Conservation (phyloP, 129 eudicot species). For the Logfia minima region DNA sequence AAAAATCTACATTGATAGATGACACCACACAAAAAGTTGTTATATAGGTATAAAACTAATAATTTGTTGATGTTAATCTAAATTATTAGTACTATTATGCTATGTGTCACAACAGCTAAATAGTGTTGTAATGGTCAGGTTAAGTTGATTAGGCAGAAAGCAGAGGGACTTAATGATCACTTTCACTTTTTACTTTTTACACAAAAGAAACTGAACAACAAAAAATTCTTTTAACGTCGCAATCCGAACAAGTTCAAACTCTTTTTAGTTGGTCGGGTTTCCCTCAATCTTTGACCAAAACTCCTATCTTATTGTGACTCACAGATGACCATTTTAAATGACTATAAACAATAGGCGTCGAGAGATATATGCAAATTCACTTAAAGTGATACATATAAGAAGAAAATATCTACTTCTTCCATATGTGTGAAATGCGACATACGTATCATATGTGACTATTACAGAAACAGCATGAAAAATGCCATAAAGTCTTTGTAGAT, state of each 20-base stretch:
- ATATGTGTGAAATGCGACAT: too few relatives aligned
- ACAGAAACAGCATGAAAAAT: too few relatives aligned
- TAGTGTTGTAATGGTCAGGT: constrained; percentile 9
- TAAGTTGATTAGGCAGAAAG: constrained; percentile 43
- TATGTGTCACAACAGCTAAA: constrained; percentile 23
- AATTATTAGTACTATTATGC: constrained; percentile 8
- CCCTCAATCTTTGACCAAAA: not conserved
- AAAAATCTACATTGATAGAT: too few relatives aligned
- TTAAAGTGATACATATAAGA: too few relatives aligned
- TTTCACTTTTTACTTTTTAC: constrained; percentile 1
- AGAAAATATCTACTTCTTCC: too few relatives aligned
- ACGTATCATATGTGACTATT: too few relatives aligned
- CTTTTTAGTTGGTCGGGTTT: not conserved
- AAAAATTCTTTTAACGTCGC: not conserved
- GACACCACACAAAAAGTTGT: too few relatives aligned
- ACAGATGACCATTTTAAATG: not conserved
- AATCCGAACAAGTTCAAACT: not conserved
- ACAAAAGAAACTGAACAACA: constrained; percentile 15
- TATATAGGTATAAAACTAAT: not conserved
- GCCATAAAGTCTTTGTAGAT: too few relatives aligned
- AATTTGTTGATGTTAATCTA: constrained; percentile 15
- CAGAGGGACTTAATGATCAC: constrained; percentile 9
- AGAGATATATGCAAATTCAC: too few relatives aligned
- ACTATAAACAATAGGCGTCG: too few relatives aligned
- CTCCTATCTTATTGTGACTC: not conserved